These are phyloP conservation scores for Penicillium simplicissimum DNA, from an alignment of 495 filamentous ascomycete genomes.

Conservation along the genomic window DNA sequence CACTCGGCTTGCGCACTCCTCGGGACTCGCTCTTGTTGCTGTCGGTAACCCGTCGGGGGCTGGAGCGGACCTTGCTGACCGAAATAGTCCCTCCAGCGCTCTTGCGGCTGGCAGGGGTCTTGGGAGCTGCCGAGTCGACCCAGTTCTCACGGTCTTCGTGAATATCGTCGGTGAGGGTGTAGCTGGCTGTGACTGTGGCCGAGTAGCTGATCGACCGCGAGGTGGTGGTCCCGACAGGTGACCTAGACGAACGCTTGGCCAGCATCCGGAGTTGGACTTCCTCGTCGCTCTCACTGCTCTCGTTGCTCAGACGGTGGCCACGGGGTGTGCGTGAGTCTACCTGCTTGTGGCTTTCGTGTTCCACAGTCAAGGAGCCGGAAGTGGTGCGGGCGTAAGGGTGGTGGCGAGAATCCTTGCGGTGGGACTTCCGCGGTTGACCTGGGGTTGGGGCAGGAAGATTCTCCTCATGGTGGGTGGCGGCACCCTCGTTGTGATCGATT, in stretches of 20 bases:
- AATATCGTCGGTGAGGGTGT: conserved; percentile 44
- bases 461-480: conserved; percentile 63
- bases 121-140: conserved; percentile 52
- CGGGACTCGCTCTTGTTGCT: conserved; percentile 51
- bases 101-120: conserved; percentile 64
- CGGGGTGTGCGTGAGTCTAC: conserved; percentile 42
- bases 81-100: conserved; percentile 67
- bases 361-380: conserved; percentile 42
- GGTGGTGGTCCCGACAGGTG: conserved; percentile 46
- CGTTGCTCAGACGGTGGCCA: conserved; percentile 42
- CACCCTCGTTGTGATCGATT: conserved; percentile 74
- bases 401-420: conserved; percentile 59
- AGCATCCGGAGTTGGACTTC: conserved; percentile 73
- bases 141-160: conserved; percentile 50
- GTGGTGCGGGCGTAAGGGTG: conserved; percentile 54
- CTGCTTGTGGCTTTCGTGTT: conserved; percentile 34
- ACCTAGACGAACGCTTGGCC: conserved; percentile 57
- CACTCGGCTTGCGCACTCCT: conserved; percentile 87
- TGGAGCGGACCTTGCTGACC: conserved; percentile 71
- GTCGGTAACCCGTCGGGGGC: conserved; percentile 60
- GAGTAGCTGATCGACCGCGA: conserved; percentile 53
- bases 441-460: conserved; percentile 93
- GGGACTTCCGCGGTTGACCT: conserved; percentile 90
- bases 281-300: conserved; percentile 71
- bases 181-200: conserved; percentile 48